These are phyloP conservation scores for Elsinoe batatas DNA, from an alignment of 2,329 filamentous ascomycete genomes.

Conservation along the genomic window DNA sequence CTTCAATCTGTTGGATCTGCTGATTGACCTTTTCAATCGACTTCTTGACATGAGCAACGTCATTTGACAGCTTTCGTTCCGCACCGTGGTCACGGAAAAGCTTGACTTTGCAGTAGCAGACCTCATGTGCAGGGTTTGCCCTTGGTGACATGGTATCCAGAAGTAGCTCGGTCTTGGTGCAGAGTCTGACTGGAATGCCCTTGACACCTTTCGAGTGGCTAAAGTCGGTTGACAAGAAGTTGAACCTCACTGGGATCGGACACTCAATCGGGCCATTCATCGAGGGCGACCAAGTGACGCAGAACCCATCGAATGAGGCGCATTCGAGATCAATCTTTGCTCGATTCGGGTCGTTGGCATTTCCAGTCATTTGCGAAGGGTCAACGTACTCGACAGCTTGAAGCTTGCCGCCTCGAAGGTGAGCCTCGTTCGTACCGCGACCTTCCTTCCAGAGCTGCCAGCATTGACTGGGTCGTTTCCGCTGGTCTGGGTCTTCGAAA, in stretches of 20 bases:
- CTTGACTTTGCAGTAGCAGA: slow-evolving; percentile 94
- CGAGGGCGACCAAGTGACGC: slow-evolving; percentile 65
- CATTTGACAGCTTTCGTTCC: slow-evolving; percentile 88
- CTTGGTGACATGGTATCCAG: slow-evolving; percentile 38
- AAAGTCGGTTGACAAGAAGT: slow-evolving; percentile 96
- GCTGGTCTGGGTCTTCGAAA: slow-evolving; percentile 91
- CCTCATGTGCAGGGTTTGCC: slow-evolving; percentile 45
- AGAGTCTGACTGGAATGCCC: slow-evolving; percentile 86
- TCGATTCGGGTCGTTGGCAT: slow-evolving; percentile 36
- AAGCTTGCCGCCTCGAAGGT: slow-evolving; percentile 82
- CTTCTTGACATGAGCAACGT: slow-evolving; percentile 90
- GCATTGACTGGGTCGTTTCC: slow-evolving; percentile 68
- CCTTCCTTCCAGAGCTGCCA: slow-evolving; percentile 97
- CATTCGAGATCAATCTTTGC: slow-evolving; percentile 41
- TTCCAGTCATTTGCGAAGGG: slow-evolving; percentile 45
- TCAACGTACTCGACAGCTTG: slow-evolving; percentile 93
- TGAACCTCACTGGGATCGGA: slow-evolving; percentile 85
- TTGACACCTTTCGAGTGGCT: slow-evolving; percentile 98
- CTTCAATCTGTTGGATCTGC: slow-evolving; percentile 68
- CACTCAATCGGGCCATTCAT: slow-evolving; percentile 62
- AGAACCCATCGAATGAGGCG: slow-evolving; percentile 88
- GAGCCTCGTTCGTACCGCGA: slow-evolving; percentile 87
- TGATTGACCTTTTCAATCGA: slow-evolving; percentile 93
- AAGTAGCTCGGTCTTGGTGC: slow-evolving; percentile 76
- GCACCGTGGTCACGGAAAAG: slow-evolving; percentile 93